phyloP scores from a whole-genome alignment of 192 early-diverging fungal genomes.

The Radiomyces spectabilis region DNA sequence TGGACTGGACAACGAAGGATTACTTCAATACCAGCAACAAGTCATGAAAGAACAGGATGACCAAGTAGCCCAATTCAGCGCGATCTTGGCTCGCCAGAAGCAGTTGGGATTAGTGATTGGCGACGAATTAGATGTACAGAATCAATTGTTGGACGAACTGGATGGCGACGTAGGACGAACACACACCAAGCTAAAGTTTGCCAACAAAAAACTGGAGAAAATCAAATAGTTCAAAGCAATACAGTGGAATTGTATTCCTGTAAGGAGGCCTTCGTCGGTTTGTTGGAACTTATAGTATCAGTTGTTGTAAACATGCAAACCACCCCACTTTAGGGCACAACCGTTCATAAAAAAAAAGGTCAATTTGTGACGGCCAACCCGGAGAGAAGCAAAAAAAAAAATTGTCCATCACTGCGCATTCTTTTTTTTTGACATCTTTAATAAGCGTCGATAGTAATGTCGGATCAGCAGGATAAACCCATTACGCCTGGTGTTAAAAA shows the following conservation, averaged over 20 bases:
- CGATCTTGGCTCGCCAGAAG: constrained; percentile 74
- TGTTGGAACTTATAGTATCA: too few relatives aligned
- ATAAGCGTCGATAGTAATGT: too few relatives aligned
- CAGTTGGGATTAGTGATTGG: constrained; percentile 83
- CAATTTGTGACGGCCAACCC: too few relatives aligned
- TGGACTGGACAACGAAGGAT: constrained; percentile 63
- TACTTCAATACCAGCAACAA: constrained; percentile 70
- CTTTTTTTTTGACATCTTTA: too few relatives aligned
- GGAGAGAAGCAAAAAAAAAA: too few relatives aligned
- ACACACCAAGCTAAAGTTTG: constrained; percentile 63
- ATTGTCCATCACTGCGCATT: too few relatives aligned
- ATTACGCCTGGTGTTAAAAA: constrained; percentile 11
- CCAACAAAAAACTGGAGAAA: constrained; percentile 71
- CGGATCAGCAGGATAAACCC: constrained; percentile 4
- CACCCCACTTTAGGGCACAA: too few relatives aligned
- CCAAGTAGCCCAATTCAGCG: constrained; percentile 64
- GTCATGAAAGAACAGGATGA: constrained; percentile 81
- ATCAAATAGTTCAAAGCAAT: too few relatives aligned
- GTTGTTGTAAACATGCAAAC: too few relatives aligned
- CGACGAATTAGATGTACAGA: constrained; percentile 90
- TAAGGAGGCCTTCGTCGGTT: too few relatives aligned
- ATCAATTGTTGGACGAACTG: constrained; percentile 78
- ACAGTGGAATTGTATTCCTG: too few relatives aligned
- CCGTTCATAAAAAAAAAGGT: too few relatives aligned
- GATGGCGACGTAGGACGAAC: constrained; percentile 75